These are phyloP conservation scores for Trypanosoma scelopori DNA, from an alignment of 208 protist genomes.

Conservation along the genomic window DNA sequence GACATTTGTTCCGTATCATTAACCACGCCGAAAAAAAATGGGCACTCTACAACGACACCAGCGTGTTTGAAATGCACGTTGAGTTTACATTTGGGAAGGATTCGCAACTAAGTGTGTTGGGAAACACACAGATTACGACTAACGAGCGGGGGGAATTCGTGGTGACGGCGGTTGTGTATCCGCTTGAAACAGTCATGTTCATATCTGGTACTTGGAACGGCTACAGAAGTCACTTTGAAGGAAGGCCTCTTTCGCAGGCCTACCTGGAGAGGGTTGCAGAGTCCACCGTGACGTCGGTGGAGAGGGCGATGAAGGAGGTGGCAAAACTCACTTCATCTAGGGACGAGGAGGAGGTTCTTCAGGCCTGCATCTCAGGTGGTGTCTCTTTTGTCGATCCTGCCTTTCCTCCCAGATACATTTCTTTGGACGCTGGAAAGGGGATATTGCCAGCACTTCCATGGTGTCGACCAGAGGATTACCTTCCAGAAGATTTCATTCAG, in stretches of 20 bases:
- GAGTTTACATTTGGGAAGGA: slow-evolving; percentile 38
- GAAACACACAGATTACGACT: slow-evolving; percentile 26
- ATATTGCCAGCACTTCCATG: slow-evolving; percentile 35
- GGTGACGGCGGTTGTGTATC: slow-evolving; percentile 48
- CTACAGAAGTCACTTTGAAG: slow-evolving; percentile 32
- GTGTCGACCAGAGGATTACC: slow-evolving; percentile 40
- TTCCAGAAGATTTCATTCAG: slow-evolving; percentile 26
- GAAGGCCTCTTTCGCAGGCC: slow-evolving; percentile 38
- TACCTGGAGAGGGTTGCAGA: slow-evolving; percentile 38
- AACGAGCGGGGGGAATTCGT: slow-evolving; percentile 30
- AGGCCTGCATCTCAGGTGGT: slow-evolving; percentile 25
- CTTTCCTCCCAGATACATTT: slow-evolving; percentile 38
- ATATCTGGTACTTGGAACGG: slow-evolving; percentile 35
- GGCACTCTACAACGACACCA: slow-evolving; percentile 86
- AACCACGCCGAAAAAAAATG: slow-evolving; percentile 46
- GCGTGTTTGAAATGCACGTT: slow-evolving; percentile 64
- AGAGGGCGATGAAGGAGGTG: slow-evolving; percentile 33
- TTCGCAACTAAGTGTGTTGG: slow-evolving; percentile 23
- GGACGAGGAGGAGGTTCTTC: slow-evolving; percentile 27
- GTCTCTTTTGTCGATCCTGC: slow-evolving; percentile 44
- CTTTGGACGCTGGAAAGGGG: slow-evolving; percentile 40
- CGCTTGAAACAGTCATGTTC: slow-evolving; percentile 61
- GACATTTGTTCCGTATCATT: slow-evolving; percentile 60
- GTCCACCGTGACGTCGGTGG: slow-evolving; percentile 23
- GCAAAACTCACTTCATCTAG: slow-evolving; percentile 15